phyloP scores from a whole-genome alignment of 371 early-diverging fungal genomes.

The Zychaea mexicana region DNA sequence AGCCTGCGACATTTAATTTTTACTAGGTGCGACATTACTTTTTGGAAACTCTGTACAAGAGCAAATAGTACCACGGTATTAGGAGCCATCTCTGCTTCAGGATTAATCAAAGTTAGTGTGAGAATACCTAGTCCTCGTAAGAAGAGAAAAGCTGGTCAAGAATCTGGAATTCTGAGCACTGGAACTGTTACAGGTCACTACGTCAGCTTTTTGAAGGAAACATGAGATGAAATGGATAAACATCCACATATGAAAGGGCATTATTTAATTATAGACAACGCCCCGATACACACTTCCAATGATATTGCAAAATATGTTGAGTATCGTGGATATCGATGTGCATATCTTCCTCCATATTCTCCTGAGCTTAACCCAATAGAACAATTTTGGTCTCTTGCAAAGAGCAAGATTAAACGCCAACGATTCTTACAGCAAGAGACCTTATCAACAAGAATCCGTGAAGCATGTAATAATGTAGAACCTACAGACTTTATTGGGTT shows the following conservation, averaged over 20 bases:
- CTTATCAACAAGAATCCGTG: constrained; percentile 9
- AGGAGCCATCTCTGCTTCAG: too few relatives aligned
- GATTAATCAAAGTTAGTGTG: too few relatives aligned
- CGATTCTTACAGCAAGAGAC: constrained; percentile 12
- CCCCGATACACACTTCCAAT: constrained; percentile 13
- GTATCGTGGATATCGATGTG: constrained; percentile 10
- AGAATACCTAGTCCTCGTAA: too few relatives aligned
- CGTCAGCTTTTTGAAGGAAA: constrained; percentile 3
- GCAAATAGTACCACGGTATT: too few relatives aligned
- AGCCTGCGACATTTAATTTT: too few relatives aligned
- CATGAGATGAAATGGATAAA: constrained; percentile 10
- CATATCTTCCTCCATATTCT: constrained; percentile 15
- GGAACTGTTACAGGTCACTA: neutral
- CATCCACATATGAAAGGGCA: constrained; percentile 6
- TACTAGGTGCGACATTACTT: too few relatives aligned
- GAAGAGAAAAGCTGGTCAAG: too few relatives aligned
- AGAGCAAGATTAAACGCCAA: constrained; percentile 10
- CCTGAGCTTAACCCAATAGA: constrained; percentile 20
- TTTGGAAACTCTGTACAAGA: too few relatives aligned
- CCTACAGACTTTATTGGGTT: constrained; percentile 4
- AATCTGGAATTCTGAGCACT: neutral
- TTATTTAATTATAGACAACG: constrained; percentile 20
- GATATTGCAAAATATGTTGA: constrained; percentile 7
- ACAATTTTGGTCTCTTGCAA: constrained; percentile 12
- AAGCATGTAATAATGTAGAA: constrained; percentile 10